phyloP scores from a whole-genome alignment of 768 basidiomycete species.

The Lactifluus rugatus region DNA sequence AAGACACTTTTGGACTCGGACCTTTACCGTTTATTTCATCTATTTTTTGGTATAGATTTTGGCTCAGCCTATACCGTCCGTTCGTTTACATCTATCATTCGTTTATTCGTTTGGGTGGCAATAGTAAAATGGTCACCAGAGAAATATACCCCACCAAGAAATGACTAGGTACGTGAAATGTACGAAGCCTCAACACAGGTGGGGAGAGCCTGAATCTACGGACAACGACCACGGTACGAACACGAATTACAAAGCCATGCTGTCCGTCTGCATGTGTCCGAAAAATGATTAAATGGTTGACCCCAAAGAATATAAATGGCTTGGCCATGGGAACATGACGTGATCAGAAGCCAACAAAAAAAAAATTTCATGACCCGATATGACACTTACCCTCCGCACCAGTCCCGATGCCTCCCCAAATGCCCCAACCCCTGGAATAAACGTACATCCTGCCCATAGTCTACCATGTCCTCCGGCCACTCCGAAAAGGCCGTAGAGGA shows the following conservation, averaged over 20 bases:
- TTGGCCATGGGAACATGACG: too few relatives aligned
- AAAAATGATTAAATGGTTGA: too few relatives aligned
- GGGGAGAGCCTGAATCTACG: conserved; percentile 11
- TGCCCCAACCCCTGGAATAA: too few relatives aligned
- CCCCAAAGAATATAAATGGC: too few relatives aligned
- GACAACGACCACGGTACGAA: conserved; percentile 16
- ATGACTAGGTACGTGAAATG: conserved; percentile 1
- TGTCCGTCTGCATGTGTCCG: conserved; percentile 19
- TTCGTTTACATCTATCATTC: conserved; percentile 13
- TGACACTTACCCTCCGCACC: too few relatives aligned
- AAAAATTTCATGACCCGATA: neutral
- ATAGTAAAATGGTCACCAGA: neutral
- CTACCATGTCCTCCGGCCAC: neutral
- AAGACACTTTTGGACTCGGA: neutral
- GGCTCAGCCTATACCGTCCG: conserved; percentile 11
- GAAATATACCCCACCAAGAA: conserved; percentile 15
- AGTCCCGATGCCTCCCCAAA: too few relatives aligned
- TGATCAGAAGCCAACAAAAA: too few relatives aligned
- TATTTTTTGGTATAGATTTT: neutral
- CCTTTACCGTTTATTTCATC: neutral
- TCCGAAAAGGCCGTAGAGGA: conserved; percentile 2
- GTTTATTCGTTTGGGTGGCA: neutral
- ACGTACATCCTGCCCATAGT: too few relatives aligned
- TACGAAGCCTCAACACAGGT: conserved; percentile 16
- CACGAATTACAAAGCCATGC: conserved; percentile 9